Evolutionary conservation across 2,329 filamentous ascomycete species (phyloP), one percentile per base, ranked within the genome.

Genomic region (Metarhizium sp.): DNA sequence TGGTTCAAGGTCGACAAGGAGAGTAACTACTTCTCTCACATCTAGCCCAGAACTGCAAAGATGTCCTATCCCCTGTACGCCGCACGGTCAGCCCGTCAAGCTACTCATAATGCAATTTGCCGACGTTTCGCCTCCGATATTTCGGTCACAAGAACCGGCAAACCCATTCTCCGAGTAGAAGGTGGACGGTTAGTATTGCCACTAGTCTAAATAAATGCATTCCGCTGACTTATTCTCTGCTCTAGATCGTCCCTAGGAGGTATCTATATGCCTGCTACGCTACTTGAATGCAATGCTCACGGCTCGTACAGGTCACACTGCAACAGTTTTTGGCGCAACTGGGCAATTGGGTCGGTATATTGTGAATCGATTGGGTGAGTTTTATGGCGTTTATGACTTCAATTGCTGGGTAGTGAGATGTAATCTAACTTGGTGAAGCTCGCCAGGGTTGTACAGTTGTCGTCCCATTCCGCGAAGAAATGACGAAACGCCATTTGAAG

Each of bases 331-430:
- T 75, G 94, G 94, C 74, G 94, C 94, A 67, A 96, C 92, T 59
- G 94, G 94, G 61, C 92, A 95, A 72, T 78, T 99, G 55, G 94
- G 94, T 69, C 86, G 94, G 69, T 99, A 99, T 73, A 95, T 99
- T 69, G 94, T 99, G 69, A 96, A 96, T 76, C 84, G 90, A 71
- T 81, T 99, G 69, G 91, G 91, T 80, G 70, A 61, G 73, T 58
- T 29, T 34, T 51, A 45, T 30, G 25, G 6, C 20, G 3, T 13
- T 34, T 51, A 45, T 30, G 25, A 14, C 20, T 14, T 13, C 5
- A 54, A 13, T 8, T 30, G 32, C 36, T 16, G 10, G 4, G 5
- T 16, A 25, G 6, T 2, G 13, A 6, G 4, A 1, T 38, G 2
- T 8, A 43, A 13, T 34, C 52, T 57, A 11, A 57, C 16, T 52